Evolutionary conservation across 2,329 filamentous ascomycete genomes (phyloP), one percentile per base, ranked within the genome.

Genomic region (Didymella pinodella): DNA sequence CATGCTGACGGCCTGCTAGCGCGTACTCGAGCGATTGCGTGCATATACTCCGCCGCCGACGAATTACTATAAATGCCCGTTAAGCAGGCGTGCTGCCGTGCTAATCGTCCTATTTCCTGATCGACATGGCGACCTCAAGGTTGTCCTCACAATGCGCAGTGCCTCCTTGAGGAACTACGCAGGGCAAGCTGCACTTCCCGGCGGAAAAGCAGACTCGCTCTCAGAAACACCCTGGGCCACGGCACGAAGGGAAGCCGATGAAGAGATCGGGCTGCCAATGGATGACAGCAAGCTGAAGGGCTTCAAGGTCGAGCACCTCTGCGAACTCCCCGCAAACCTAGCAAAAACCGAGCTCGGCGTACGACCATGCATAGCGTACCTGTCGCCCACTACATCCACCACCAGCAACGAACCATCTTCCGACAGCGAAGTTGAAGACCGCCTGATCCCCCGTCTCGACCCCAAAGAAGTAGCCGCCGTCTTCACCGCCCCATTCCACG

Each of bases 381-480:
- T 98, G 16, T 64, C 68, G 12, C 73, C 74, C 1, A 61, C 56
- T 1, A 44, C 66, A 1, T 14, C 26, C 10, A 12, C 44, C 20
- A 26, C 20, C 12, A 38, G 46, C 11, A 29, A n/a, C n/a, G 28
- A 12, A 2, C 7, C 47, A 6, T 26, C 46, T 11, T 28, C 28
- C 6, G 47, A 64, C 26, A 44, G 50, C 22, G 59, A 62, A 10
- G 66, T 75, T 14, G 90, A 90, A 71, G 87, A 89, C 66, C 85
- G 83, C 61, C 85, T 93, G 78, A 92, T 92, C 59, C 93, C 94
- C 0, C 85, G 87, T 38, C 83, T 97, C 11, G 92, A 97, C 78
- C 91, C 93, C 1, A 89, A 91, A 65, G 94, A 98, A 78, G 94
- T 98, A 2, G 93, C 93, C 2, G 93, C 93, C 44, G 92, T 98